Base-by-base conservation (phyloP, 805 yeast species). In the Blastobotrys peoriensis region DNA sequence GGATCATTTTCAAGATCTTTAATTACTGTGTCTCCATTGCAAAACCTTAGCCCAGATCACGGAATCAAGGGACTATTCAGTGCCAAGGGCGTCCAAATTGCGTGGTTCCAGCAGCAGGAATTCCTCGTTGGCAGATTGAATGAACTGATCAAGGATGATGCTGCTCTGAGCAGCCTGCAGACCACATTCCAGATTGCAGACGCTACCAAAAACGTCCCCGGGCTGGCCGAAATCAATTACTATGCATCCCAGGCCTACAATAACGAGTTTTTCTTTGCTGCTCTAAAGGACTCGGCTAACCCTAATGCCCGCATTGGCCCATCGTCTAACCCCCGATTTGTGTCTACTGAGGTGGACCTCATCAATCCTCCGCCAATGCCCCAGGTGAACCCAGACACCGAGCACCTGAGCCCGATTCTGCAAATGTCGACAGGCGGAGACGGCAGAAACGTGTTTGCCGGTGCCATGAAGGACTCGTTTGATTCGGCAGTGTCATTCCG, bases 201-300 rank as follows among this genome's bases (percentile, higher is more conserved):
- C 18, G 49, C 45, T 16, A 51, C 54, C 16, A 33, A 41, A 22
- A 46, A 43, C 28, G 38, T 34, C 15, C 43, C 52, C 21, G 52
- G 48, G 36, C 25, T 44, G 40, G 43, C 40, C 35, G 48, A 46
- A 30, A 44, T 55, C 33, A 40, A 48, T 36, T 51, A 43, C 35
- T 77, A 74, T 58, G 97, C 98, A 2, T 84, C 96, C 3, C 95
- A 84, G 60, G 81, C 86, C 1, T 91, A 85, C 68, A 88, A 86
- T 66, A 93, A 93, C 67, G 97, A 91, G 66, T 75, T 93, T 45
- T 87, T 85, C 58, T 81, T 88, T 46, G 37, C 43, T 38, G 44
- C 49, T 9, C 42, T 56, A 8, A 38, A 43, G 41, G 46, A 43
- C 33, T 56, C 62, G 1, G 57, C 48, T 34, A 54, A 59, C 44